Percentiles rank a stretch among this genome's conserved stretches.
Conservation (phyloP, 2,329 filamentous ascomycete species). For the Colletotrichum sp. region DNA sequence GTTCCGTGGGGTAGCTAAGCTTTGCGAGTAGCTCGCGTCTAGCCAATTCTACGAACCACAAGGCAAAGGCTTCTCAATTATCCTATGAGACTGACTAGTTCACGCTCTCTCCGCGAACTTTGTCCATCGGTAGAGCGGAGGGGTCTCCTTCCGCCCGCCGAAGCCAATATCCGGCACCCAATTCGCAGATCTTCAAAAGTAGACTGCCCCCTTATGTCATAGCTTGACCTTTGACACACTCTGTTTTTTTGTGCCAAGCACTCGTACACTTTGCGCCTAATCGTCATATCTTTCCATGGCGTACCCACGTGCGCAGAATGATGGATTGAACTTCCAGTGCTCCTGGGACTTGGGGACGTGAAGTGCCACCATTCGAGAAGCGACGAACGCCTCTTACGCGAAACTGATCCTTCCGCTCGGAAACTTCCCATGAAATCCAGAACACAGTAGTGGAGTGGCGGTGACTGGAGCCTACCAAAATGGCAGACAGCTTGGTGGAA, state of each 20-base stretch:
- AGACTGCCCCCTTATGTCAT: neutral
- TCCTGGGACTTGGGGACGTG: neutral
- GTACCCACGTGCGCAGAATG: neutral
- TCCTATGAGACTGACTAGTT: neutral
- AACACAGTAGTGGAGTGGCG: neutral
- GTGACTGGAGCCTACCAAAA: neutral
- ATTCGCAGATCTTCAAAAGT: neutral
- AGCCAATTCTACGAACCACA: neutral
- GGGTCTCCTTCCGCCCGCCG: neutral
- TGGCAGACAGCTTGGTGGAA: neutral
- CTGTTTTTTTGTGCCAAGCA: neutral
- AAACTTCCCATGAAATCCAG: neutral
- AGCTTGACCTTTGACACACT: neutral
- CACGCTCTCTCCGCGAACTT: neutral
- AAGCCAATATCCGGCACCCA: neutral
- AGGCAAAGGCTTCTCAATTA: neutral
- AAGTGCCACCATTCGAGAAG: neutral
- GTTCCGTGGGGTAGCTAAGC: neutral
- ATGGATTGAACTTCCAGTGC: neutral
- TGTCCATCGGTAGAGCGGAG: neutral
- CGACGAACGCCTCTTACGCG: neutral
- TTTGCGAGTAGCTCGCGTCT: neutral
- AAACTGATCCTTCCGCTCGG: neutral
- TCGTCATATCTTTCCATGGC: neutral
- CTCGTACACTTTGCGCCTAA: neutral